Evolutionary conservation across 176 grass and related monocot genomes (phyloP).

Genomic region (Musa schizocarpa): DNA sequence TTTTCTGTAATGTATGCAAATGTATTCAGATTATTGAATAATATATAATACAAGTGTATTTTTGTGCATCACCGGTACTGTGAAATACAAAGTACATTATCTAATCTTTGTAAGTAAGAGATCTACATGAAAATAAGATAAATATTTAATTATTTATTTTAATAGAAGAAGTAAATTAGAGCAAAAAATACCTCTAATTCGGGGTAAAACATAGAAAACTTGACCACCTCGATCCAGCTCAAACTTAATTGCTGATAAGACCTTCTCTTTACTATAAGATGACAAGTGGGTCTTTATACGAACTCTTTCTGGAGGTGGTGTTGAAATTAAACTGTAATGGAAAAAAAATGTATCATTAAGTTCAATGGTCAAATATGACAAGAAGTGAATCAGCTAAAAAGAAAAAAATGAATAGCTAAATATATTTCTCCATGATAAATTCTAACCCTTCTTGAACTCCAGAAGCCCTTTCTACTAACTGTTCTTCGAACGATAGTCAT

Average conservation of each 20-base stretch:
- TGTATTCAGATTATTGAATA: neutral
- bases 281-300: conserved; percentile 76
- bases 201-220: conserved; percentile 96
- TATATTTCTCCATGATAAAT: neutral
- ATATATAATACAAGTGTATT: neutral
- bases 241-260: conserved; percentile 68
- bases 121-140: conserved; percentile 4
- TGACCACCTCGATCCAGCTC: conserved; percentile 82
- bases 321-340: conserved; percentile 83
- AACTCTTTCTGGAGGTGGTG: conserved; percentile 89
- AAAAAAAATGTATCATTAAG: conserved; percentile 4
- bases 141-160: neutral
- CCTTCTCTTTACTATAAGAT: conserved; percentile 72
- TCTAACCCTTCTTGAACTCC: neutral
- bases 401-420: neutral
- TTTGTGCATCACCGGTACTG: neutral
- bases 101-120: neutral
- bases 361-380: conserved; percentile 10
- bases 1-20: neutral
- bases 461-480: neutral
- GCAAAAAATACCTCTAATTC: conserved; percentile 59
- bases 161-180: neutral
- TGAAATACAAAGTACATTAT: neutral
- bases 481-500: neutral
- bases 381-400: conserved; percentile 7